These are phyloP conservation scores for Globisporangium abappressorium DNA, from an alignment of 352 stramenopile genomes.

Conservation along the genomic window DNA sequence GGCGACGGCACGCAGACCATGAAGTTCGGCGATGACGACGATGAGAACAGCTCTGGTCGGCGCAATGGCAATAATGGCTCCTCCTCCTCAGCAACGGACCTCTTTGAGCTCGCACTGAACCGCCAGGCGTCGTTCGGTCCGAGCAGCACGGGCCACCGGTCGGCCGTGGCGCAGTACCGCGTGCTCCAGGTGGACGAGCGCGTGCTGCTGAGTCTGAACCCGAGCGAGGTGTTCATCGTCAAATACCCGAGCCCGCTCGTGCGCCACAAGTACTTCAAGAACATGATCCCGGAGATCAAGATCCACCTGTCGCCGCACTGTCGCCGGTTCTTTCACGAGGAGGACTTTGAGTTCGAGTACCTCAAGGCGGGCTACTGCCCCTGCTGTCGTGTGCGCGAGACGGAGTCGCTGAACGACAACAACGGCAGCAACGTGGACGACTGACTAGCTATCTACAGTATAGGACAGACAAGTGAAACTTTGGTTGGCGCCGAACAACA, in stretches of 20 bases:
- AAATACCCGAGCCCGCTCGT: conserved; percentile 65
- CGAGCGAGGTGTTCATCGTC: conserved; percentile 86
- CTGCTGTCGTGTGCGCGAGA: conserved; percentile 78
- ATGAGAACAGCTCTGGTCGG: conserved; percentile 35
- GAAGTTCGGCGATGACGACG: conserved; percentile 64
- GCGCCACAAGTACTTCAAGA: conserved; percentile 83
- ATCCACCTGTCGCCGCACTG: conserved; percentile 89
- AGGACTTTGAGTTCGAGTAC: conserved; percentile 95
- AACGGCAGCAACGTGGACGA: conserved; percentile 12
- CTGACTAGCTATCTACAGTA: not conserved
- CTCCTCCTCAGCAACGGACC: conserved; percentile 18
- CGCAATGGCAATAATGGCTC: conserved; percentile 15
- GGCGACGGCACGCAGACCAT: conserved; percentile 76
- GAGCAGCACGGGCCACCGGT: conserved; percentile 43
- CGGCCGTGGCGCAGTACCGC: conserved; percentile 50
- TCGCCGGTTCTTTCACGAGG: conserved; percentile 93
- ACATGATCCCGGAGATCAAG: conserved; percentile 93
- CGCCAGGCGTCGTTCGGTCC: conserved; percentile 66
- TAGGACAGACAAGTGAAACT: not conserved
- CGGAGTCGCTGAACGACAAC: conserved; percentile 24
- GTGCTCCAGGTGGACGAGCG: conserved; percentile 78
- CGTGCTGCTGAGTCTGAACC: conserved; percentile 60
- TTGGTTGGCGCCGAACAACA: not conserved
- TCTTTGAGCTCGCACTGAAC: conserved; percentile 87
- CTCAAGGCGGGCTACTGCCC: conserved; percentile 85